Percentiles rank a stretch among this genome's conserved stretches.
These are phyloP conservation scores for Chaetomium sp. DNA, from an alignment of 2,329 filamentous ascomycete genomes.

Conservation along the genomic window DNA sequence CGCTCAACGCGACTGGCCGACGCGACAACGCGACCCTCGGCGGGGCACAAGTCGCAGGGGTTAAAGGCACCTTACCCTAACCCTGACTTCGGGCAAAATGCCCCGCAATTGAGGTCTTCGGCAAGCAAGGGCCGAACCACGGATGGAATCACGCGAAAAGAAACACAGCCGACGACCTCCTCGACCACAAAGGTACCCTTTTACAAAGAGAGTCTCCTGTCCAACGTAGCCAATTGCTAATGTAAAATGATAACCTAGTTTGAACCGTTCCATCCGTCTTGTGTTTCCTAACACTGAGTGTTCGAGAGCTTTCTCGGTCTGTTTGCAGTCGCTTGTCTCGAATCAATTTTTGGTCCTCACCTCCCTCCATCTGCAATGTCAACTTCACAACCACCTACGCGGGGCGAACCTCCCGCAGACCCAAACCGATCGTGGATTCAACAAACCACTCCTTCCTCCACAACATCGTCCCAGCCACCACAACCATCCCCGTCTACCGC, in stretches of 20 bases:
- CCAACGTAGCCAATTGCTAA: neutral
- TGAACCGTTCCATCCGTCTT: too few relatives aligned
- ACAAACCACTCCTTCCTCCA: neutral
- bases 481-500: neutral
- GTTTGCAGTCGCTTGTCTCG: neutral
- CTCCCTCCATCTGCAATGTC: slow-evolving; percentile 5
- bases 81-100: neutral
- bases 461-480: slow-evolving; percentile 3
- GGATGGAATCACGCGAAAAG: neutral
- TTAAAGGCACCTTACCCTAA: slow-evolving; percentile 9
- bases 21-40: slow-evolving; percentile 19
- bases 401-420: slow-evolving; percentile 9
- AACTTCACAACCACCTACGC: slow-evolving; percentile 6
- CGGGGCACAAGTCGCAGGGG: slow-evolving; percentile 10
- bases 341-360: too few relatives aligned
- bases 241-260: too few relatives aligned
- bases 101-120: neutral
- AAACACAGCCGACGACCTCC: neutral
- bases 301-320: neutral
- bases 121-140: slow-evolving; percentile 12
- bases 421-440: slow-evolving; percentile 16
- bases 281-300: neutral
- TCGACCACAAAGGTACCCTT: neutral
- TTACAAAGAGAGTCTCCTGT: too few relatives aligned
- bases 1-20: slow-evolving; percentile 14